These are phyloP conservation scores for Yamadazyma sp. DNA, from an alignment of 805 yeast genomes.

Conservation along the genomic window DNA sequence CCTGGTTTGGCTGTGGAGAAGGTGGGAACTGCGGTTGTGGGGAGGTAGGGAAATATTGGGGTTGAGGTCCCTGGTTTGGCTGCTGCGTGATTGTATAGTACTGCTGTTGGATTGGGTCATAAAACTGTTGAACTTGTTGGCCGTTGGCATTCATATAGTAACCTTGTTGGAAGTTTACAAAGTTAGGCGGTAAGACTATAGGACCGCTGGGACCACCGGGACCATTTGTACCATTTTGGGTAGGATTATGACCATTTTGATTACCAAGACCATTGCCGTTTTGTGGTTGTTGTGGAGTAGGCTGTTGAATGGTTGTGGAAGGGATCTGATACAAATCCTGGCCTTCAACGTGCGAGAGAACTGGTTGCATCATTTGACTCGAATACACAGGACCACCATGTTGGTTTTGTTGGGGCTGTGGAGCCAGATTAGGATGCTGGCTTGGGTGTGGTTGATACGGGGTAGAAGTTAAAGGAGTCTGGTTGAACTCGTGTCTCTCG, in stretches of 20 bases:
- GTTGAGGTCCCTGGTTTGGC: slow-evolving; percentile 29
- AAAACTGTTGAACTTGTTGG: slow-evolving; percentile 40
- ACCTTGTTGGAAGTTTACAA: slow-evolving; percentile 17
- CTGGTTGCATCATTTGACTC: slow-evolving; percentile 1
- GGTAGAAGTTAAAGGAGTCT: slow-evolving; percentile 4
- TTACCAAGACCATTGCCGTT: no score
- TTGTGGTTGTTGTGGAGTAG: slow-evolving; percentile 12
- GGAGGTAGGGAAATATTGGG: slow-evolving; percentile 40
- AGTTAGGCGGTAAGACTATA: slow-evolving; percentile 15
- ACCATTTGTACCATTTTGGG: no score
- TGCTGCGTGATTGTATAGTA: slow-evolving; percentile 40
- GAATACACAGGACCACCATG: not conserved
- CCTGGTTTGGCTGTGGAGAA: slow-evolving; percentile 19
- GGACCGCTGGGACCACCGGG: slow-evolving; percentile 14
- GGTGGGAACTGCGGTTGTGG: slow-evolving; percentile 26
- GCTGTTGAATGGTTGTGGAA: slow-evolving; percentile 8
- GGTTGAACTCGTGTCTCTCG: slow-evolving; percentile 10
- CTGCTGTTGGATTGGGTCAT: slow-evolving; percentile 46
- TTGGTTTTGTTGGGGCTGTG: slow-evolving; percentile 8
- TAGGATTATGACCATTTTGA: no score
- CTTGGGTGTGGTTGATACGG: not conserved
- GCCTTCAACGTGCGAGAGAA: not conserved
- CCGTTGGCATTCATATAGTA: slow-evolving; percentile 23
- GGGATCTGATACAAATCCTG: slow-evolving; percentile 3
- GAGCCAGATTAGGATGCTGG: slow-evolving; percentile 8